Conservation (phyloP, 2,329 filamentous ascomycete genomes). For the Microdochium paspali region DNA sequence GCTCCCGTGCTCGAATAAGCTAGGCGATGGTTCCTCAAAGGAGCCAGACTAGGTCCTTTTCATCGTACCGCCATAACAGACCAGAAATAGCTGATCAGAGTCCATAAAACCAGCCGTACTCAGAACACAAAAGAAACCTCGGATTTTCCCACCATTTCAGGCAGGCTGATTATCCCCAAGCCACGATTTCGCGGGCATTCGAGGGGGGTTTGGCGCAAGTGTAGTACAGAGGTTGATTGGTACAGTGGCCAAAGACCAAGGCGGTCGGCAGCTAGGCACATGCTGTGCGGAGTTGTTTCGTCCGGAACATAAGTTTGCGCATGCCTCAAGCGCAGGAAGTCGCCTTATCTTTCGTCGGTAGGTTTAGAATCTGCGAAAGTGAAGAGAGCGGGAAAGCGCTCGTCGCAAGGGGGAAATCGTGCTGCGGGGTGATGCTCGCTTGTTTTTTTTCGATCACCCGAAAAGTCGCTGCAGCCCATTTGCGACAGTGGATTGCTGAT, state of each 20-base stretch:
- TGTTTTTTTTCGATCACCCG: neutral
- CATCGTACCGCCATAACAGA: too few species aligned
- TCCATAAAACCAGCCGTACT: too few species aligned
- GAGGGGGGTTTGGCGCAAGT: conserved; percentile 2
- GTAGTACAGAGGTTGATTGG: conserved; percentile 5
- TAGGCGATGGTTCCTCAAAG: too few species aligned
- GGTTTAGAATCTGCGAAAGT: neutral
- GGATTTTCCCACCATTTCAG: neutral
- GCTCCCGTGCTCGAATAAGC: too few species aligned
- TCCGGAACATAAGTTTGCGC: neutral
- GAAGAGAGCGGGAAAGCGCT: neutral
- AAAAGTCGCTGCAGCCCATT: neutral
- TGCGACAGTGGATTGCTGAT: conserved; percentile 1
- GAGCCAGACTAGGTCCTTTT: too few species aligned
- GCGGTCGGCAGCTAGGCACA: neutral
- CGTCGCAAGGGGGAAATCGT: neutral
- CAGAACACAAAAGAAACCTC: neutral
- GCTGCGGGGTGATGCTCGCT: neutral
- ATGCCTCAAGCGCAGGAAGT: neutral
- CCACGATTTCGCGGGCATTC: neutral
- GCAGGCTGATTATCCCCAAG: neutral
- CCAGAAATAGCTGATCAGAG: too few species aligned
- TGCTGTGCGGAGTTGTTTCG: neutral
- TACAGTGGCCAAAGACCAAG: neutral
- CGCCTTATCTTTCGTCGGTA: neutral